Evolutionary conservation across 202 grass and related monocot species (phyloP).

Genomic region (Hordeum pubiflorum): DNA sequence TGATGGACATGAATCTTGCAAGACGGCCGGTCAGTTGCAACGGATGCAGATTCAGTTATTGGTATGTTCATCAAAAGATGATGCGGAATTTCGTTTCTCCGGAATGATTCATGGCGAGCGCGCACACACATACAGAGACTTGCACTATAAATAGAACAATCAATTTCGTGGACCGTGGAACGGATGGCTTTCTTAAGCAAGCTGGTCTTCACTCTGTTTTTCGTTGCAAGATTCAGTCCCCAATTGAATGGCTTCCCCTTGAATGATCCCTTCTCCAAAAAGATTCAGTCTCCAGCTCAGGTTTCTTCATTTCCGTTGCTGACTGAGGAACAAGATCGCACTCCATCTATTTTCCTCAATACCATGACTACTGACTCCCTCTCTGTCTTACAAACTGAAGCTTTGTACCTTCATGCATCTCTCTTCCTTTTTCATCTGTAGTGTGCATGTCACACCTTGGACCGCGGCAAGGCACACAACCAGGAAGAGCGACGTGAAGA

Average conservation of each 20-base stretch:
- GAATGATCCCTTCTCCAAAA: background rate
- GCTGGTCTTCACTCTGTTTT: background rate
- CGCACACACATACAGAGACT: too few relatives aligned
- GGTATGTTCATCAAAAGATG: too few relatives aligned
- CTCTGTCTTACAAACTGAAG: background rate
- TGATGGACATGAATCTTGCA: too few relatives aligned
- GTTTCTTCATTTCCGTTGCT: too few relatives aligned
- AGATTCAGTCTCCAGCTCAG: background rate
- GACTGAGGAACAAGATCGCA: constrained; percentile 20
- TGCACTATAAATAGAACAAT: too few relatives aligned
- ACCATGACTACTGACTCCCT: background rate
- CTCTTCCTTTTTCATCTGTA: background rate
- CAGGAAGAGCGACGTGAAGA: constrained; percentile 61
- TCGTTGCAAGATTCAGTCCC: background rate
- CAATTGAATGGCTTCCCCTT: background rate
- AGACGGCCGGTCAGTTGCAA: too few relatives aligned
- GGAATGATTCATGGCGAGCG: too few relatives aligned
- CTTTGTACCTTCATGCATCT: background rate
- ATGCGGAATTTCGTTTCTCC: too few relatives aligned
- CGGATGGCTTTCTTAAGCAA: background rate
- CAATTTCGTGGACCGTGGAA: too few relatives aligned
- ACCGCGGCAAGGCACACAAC: too few relatives aligned
- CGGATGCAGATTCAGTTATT: too few relatives aligned
- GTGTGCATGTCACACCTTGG: background rate
- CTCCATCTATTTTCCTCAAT: constrained; percentile 36